phyloP scores from a whole-genome alignment of 768 basidiomycete species.

The Termitomyces bulborhizus region DNA sequence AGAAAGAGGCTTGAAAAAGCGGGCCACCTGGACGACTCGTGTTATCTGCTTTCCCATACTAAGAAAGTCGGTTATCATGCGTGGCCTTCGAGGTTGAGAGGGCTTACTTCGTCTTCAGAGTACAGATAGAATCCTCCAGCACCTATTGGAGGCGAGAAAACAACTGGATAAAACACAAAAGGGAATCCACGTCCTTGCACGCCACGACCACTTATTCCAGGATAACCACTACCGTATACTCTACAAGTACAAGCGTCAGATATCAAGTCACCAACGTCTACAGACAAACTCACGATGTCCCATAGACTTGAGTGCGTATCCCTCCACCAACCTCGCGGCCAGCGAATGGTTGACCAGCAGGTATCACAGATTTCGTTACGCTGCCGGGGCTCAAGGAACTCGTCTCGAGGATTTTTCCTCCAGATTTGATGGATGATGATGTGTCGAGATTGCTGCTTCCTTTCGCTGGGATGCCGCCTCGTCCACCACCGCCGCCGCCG shows the following conservation, averaged over 20 bases:
- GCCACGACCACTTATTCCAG: constrained; percentile 32
- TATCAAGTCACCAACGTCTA: background rate
- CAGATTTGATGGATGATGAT: background rate
- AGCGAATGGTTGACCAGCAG: background rate
- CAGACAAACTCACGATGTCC: background rate
- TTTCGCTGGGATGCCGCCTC: background rate
- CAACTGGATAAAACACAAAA: constrained; percentile 40
- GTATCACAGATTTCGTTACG: background rate
- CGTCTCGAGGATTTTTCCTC: background rate
- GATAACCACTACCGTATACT: constrained; percentile 51
- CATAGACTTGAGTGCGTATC: background rate
- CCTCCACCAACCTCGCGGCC: background rate
- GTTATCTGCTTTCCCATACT: constrained; percentile 42
- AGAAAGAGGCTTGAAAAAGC: constrained; percentile 7
- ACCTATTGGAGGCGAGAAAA: background rate
- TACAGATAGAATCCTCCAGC: background rate
- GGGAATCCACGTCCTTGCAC: constrained; percentile 43
- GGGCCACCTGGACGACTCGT: constrained; percentile 39
- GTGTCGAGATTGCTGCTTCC: background rate
- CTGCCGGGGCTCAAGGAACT: background rate
- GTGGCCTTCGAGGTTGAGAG: too few species aligned
- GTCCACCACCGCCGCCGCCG: background rate
- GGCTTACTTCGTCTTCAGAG: background rate
- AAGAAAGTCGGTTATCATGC: constrained; percentile 12
- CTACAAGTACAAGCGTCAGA: background rate